Conservation (phyloP, 768 basidiomycete species). For the Lactarius akahatsu region DNA sequence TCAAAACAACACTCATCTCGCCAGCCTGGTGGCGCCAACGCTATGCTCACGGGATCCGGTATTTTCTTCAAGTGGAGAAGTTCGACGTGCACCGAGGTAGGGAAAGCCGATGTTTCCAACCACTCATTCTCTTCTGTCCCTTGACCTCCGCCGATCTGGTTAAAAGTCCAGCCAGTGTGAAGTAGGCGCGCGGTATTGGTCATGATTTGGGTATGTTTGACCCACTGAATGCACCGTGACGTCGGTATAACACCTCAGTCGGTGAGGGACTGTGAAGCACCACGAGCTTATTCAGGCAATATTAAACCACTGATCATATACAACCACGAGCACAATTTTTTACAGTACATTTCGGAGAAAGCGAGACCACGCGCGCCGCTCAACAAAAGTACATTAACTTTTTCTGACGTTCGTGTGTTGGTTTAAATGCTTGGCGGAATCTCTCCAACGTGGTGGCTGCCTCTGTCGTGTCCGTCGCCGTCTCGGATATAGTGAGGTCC, state of each 20-base stretch:
- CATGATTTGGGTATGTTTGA: constrained; percentile 27
- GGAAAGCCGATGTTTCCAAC: constrained; percentile 62
- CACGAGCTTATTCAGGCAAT: not conserved
- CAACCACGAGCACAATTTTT: not conserved
- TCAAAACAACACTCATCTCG: constrained; percentile 16
- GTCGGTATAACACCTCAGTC: not conserved
- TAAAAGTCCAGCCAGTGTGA: constrained; percentile 60
- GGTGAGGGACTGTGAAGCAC: too few species aligned
- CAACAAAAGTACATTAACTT: constrained; percentile 40
- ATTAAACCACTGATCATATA: not conserved
- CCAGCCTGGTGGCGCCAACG: too few species aligned
- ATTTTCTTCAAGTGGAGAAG: constrained; percentile 70
- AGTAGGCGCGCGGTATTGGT: constrained; percentile 35
- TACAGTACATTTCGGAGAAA: not conserved
- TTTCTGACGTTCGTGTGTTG: constrained; percentile 51
- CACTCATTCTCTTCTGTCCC: constrained; percentile 60
- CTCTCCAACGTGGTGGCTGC: constrained; percentile 41
- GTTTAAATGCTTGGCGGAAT: constrained; percentile 55
- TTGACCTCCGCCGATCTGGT: constrained; percentile 60
- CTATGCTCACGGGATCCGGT: constrained; percentile 69
- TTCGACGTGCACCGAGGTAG: constrained; percentile 87
- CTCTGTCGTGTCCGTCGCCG: constrained; percentile 40
- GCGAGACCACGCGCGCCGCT: constrained; percentile 2
- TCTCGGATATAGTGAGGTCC: constrained; percentile 61
- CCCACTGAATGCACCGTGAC: constrained; percentile 8